Evolutionary conservation across 495 filamentous ascomycete genomes (phyloP).

Genomic region (Hypoxylon perforatum): DNA sequence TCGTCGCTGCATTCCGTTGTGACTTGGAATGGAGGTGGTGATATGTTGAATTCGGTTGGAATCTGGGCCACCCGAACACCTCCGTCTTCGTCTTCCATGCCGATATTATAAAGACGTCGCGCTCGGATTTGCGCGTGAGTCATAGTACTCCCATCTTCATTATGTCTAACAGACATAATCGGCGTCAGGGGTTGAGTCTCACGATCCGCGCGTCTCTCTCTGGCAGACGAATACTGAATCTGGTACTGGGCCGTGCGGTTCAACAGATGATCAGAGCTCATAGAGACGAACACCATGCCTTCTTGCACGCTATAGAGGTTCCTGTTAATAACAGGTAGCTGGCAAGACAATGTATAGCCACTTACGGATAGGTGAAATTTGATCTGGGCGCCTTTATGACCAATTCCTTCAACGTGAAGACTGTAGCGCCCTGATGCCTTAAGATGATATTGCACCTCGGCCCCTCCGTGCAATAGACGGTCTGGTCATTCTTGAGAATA

Average conservation of each 20-base stretch:
- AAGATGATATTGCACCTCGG: conserved; percentile 86
- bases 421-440: conserved; percentile 77
- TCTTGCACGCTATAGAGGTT: conserved; percentile 76
- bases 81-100: conserved; percentile 65
- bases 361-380: conserved; percentile 88
- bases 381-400: conserved; percentile 86
- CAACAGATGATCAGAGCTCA: conserved; percentile 81
- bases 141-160: conserved; percentile 56
- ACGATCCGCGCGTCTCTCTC: conserved; percentile 35
- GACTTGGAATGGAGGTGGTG: conserved; percentile 55
- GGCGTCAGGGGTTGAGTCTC: conserved; percentile 45
- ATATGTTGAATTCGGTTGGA: conserved; percentile 60
- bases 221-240: conserved; percentile 69
- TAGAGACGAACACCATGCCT: conserved; percentile 92
- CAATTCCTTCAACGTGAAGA: conserved; percentile 84
- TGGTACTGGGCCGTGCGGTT: conserved; percentile 79
- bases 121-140: conserved; percentile 51
- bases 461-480: conserved; percentile 89
- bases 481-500: conserved; percentile 80
- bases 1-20: conserved; percentile 66
- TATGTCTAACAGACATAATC: conserved; percentile 58
- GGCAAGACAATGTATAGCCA: conserved; percentile 34
- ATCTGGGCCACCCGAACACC: conserved; percentile 60
- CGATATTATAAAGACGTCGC: conserved; percentile 55
- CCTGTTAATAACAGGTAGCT: conserved; percentile 32